Evolutionary conservation across 768 basidiomycete genomes (phyloP).

Genomic region (Lactarius hatsudake): DNA sequence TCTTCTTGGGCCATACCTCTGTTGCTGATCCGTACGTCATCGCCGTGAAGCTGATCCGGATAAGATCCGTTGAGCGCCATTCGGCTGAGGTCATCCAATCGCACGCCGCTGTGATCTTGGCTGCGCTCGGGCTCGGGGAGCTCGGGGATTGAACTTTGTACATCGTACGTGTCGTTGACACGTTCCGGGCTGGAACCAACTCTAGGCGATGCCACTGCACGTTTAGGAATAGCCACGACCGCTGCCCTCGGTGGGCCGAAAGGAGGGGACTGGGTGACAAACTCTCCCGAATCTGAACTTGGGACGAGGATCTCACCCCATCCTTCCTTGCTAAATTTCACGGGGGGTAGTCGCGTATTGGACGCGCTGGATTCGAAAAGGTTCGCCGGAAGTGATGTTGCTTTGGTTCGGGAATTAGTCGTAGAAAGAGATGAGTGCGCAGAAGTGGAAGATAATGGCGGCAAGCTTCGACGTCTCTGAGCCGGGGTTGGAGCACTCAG

Average conservation of each 20-base stretch:
- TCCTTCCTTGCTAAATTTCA: conserved; percentile 10
- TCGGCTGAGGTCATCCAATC: conserved; percentile 4
- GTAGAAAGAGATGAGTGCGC: not conserved
- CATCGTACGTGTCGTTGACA: not conserved
- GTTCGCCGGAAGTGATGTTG: conserved; percentile 11
- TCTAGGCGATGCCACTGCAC: not conserved
- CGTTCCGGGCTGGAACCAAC: not conserved
- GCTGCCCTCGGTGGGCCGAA: not conserved
- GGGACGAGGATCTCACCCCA: conserved; percentile 23
- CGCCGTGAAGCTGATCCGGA: not conserved
- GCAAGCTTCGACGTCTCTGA: conserved; percentile 3
- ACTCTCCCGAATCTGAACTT: conserved; percentile 16
- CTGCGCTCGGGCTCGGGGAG: not conserved
- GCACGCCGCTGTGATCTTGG: not conserved
- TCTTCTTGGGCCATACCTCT: not conserved
- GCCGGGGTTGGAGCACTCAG: not conserved
- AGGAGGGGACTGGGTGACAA: conserved; percentile 5
- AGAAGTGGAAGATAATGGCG: conserved; percentile 1
- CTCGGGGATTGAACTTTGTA: not conserved
- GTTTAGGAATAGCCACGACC: not conserved
- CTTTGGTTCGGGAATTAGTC: not conserved
- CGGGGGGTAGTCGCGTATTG: conserved; percentile 7
- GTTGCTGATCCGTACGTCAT: not conserved
- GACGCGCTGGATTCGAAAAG: not conserved
- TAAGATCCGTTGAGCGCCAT: conserved; percentile 16